Percentiles rank a stretch among this genome's conserved stretches.
Evolutionary conservation across 306 rosid genomes (phyloP).

Genomic region (Castanea crenata): DNA sequence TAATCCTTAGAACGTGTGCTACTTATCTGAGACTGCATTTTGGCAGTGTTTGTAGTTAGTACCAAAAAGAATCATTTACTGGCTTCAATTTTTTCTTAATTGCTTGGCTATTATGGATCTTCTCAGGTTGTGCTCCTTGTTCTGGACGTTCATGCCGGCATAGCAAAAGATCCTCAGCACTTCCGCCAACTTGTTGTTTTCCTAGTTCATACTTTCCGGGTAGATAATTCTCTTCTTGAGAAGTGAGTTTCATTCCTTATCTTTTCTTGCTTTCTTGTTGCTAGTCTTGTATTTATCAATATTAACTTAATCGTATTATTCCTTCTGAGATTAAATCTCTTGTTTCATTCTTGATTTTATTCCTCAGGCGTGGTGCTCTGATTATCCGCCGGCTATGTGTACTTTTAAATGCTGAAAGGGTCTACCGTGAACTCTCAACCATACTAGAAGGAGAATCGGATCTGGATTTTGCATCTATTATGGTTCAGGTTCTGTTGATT

Average conservation of each 20-base stretch:
- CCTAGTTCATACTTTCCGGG: conserved; percentile 77
- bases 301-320: conserved; percentile 13
- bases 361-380: conserved; percentile 88
- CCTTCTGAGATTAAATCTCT: conserved; percentile 8
- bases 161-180: conserved; percentile 81
- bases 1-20: background rate
- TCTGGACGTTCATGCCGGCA: conserved; percentile 93
- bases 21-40: background rate
- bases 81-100: background rate
- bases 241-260: conserved; percentile 51
- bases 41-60: background rate
- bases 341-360: conserved; percentile 1
- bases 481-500: conserved; percentile 85
- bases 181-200: conserved; percentile 81
- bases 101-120: conserved; percentile 16
- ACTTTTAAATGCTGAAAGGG: conserved; percentile 91
- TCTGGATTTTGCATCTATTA: conserved; percentile 83
- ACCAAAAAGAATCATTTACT: background rate
- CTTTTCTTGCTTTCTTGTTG: background rate
- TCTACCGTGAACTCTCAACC: conserved; percentile 83
- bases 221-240: conserved; percentile 80
- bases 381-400: conserved; percentile 94
- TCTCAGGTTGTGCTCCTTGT: conserved; percentile 93
- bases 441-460: conserved; percentile 83
- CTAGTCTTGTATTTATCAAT: background rate